A percentile compares a stretch with the other conserved stretches of the same genome.
phyloP scores from a whole-genome alignment of 2,329 filamentous ascomycete species.

The Xylaria sp. region DNA sequence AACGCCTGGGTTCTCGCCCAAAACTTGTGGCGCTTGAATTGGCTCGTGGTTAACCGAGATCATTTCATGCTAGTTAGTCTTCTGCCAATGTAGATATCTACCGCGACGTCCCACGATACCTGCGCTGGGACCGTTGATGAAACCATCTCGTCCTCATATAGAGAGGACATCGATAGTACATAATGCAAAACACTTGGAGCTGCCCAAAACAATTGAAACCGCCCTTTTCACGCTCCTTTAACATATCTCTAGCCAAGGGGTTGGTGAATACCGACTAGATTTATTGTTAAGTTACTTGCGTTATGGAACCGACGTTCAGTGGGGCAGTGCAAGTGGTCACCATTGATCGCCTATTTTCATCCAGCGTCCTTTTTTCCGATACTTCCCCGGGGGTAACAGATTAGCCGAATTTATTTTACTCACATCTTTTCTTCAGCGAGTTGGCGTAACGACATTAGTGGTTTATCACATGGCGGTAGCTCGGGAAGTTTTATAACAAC shows the following conservation, averaged over 20 bases:
- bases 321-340: neutral
- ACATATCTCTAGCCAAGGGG: neutral
- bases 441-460: neutral
- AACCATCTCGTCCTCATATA: constrained; percentile 9
- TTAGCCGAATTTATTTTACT: neutral
- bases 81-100: constrained; percentile 35
- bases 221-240: neutral
- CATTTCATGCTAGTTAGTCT: constrained; percentile 26
- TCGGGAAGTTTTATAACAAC: neutral
- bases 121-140: constrained; percentile 19
- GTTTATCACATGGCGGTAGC: neutral
- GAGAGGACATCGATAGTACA: constrained; percentile 26
- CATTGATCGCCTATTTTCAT: neutral
- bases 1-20: neutral
- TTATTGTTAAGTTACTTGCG: neutral
- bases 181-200: constrained; percentile 30
- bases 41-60: constrained; percentile 14
- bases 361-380: neutral
- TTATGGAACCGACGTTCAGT: neutral
- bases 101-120: constrained; percentile 13
- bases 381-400: neutral
- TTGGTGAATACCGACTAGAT: neutral
- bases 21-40: constrained; percentile 12
- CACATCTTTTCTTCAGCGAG: neutral
- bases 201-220: neutral